Conservation (phyloP, 345 rosid genomes). For the Atalantia buxifolia region DNA sequence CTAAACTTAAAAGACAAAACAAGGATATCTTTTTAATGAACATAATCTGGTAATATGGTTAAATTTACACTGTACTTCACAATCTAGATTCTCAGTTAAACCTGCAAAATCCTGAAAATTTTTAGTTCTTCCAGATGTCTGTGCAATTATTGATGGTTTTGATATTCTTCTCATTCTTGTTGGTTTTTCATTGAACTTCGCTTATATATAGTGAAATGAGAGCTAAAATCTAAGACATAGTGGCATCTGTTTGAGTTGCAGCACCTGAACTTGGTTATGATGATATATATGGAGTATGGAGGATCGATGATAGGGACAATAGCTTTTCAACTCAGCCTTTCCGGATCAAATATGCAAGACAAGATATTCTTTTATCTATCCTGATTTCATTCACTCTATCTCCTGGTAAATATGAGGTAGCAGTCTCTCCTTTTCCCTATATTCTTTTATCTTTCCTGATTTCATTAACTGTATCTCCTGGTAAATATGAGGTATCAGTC, state of each 20-base stretch:
- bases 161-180: not conserved
- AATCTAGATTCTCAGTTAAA: not conserved
- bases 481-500: constrained; percentile 51
- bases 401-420: constrained; percentile 57
- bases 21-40: not conserved
- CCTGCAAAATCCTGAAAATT: not conserved
- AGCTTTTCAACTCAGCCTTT: constrained; percentile 90
- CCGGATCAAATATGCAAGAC: constrained; percentile 85
- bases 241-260: constrained; percentile 29
- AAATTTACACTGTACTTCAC: not conserved
- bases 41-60: not conserved
- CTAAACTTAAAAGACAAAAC: not conserved
- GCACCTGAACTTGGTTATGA: constrained; percentile 62
- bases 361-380: constrained; percentile 72
- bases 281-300: constrained; percentile 70
- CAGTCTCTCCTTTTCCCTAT: constrained; percentile 19
- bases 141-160: not conserved
- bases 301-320: constrained; percentile 74
- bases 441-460: constrained; percentile 71
- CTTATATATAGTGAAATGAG: not conserved
- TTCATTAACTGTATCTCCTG: constrained; percentile 61
- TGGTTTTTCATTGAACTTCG: not conserved
- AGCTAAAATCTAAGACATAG: not conserved
- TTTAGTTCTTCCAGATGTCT: not conserved
- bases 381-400: constrained; percentile 78